These are phyloP conservation scores for Coemansia sp. DNA, from an alignment of 192 early-diverging fungal species.

Conservation along the genomic window DNA sequence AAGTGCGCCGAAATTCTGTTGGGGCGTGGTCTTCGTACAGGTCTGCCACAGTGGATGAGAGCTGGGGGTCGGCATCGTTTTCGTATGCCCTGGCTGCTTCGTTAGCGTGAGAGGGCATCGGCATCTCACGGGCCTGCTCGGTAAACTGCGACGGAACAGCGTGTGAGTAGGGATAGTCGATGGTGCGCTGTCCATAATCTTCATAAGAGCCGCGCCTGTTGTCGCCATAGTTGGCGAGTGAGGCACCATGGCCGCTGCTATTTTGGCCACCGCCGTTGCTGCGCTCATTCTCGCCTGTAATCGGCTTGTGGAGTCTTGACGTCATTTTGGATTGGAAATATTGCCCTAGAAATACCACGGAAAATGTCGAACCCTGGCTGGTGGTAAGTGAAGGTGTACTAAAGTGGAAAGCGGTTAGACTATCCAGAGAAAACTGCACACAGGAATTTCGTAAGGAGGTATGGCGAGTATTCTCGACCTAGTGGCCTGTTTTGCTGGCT, in stretches of 20 bases:
- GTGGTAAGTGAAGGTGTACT: too few relatives aligned
- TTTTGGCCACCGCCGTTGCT: not conserved
- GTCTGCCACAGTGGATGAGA: conserved; percentile 3
- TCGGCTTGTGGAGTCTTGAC: conserved; percentile 24
- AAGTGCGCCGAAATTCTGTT: not conserved
- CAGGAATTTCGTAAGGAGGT: too few relatives aligned
- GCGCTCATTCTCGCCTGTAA: conserved; percentile 3
- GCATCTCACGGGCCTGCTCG: not conserved
- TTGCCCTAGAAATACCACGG: not conserved
- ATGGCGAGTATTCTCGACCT: too few relatives aligned
- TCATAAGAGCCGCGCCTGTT: not conserved
- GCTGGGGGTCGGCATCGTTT: not conserved
- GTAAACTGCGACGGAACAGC: not conserved
- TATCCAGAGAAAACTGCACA: too few relatives aligned
- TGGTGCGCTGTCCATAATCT: not conserved
- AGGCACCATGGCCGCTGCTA: not conserved
- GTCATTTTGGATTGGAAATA: conserved; percentile 4
- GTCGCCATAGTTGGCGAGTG: not conserved
- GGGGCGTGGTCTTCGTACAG: conserved; percentile 11
- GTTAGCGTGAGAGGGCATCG: not conserved
- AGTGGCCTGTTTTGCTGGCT: not conserved
- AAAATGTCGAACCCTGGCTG: too few relatives aligned
- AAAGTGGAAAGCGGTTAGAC: too few relatives aligned
- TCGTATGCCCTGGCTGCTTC: not conserved
- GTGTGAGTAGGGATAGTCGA: not conserved